Evolutionary conservation across 139 green algal species (phyloP).

Genomic region (Chlorella sp.): DNA sequence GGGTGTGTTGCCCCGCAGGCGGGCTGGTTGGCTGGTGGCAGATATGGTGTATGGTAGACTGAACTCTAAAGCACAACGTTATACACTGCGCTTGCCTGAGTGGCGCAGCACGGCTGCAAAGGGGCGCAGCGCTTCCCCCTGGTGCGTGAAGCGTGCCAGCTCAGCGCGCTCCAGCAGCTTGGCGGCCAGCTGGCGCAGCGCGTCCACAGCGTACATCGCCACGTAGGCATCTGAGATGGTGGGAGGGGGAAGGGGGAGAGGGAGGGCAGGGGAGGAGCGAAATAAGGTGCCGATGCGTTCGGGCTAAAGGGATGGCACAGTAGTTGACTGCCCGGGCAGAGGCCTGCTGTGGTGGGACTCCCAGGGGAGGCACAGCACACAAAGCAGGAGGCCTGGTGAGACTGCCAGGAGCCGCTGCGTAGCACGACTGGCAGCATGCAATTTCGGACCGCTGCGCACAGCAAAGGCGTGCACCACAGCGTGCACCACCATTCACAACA

Average conservation of each 20-base stretch:
- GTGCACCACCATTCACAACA: not conserved
- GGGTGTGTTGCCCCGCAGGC: no score
- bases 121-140: conserved; percentile 93
- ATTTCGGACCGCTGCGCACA: not conserved
- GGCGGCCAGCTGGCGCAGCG: conserved; percentile 80
- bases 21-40: no score
- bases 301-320: no score
- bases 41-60: no score
- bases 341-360: no score
- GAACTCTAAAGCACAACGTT: no score
- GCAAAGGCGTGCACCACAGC: not conserved
- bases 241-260: not conserved
- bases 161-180: conserved; percentile 97
- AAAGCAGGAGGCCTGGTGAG: no score
- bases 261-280: not conserved
- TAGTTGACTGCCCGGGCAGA: no score
- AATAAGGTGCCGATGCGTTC: no score
- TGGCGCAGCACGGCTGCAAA: conserved; percentile 97
- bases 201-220: conserved; percentile 94
- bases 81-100: conserved; percentile 39
- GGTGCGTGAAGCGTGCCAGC: conserved; percentile 97
- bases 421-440: not conserved
- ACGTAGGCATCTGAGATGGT: conserved; percentile 54
- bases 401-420: no score
- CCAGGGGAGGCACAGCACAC: no score